A percentile compares a stretch with the other conserved stretches of the same genome.
These are phyloP conservation scores for Chalciporus piperatoides DNA, from an alignment of 1,284 basidiomycete genomes.

Conservation along the genomic window DNA sequence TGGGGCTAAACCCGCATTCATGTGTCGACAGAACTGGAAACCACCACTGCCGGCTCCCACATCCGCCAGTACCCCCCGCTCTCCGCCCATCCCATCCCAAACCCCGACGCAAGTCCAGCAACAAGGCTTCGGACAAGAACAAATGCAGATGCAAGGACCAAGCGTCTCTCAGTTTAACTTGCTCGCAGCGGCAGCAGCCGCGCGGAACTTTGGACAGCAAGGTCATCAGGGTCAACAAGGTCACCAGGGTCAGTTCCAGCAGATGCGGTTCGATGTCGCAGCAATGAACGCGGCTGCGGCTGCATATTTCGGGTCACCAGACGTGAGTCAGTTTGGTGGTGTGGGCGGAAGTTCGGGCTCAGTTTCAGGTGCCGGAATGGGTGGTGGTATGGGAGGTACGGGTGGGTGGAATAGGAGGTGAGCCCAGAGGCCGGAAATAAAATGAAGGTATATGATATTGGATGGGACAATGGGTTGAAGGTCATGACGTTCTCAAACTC, in stretches of 20 bases:
- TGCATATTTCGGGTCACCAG: constrained; percentile 21
- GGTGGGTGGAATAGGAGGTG: constrained; percentile 20
- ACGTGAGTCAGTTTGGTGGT: constrained; percentile 16
- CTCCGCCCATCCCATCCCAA: constrained; percentile 3
- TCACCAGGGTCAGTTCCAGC: constrained; percentile 21
- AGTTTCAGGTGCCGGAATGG: constrained; percentile 1
- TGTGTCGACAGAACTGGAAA: constrained; percentile 51
- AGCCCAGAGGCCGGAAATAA: not conserved
- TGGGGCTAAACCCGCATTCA: not conserved
- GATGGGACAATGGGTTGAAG: not conserved
- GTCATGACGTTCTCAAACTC: not conserved
- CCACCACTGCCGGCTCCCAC: constrained; percentile 23
- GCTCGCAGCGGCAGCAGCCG: constrained; percentile 24
- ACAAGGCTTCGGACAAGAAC: not conserved
- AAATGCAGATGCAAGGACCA: constrained; percentile 6
- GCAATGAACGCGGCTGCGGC: constrained; percentile 13
- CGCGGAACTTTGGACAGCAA: constrained; percentile 21
- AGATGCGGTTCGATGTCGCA: constrained; percentile 19
- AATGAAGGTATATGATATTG: not conserved
- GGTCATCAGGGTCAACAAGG: constrained; percentile 1
- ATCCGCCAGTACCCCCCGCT: constrained; percentile 1
- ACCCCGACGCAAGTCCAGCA: constrained; percentile 2
- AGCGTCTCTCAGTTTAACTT: constrained; percentile 28
- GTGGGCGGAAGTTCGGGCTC: not conserved
- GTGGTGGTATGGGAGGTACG: not conserved